Conservation (phyloP, 768 basidiomycete genomes). For the Agrocybe pediades region DNA sequence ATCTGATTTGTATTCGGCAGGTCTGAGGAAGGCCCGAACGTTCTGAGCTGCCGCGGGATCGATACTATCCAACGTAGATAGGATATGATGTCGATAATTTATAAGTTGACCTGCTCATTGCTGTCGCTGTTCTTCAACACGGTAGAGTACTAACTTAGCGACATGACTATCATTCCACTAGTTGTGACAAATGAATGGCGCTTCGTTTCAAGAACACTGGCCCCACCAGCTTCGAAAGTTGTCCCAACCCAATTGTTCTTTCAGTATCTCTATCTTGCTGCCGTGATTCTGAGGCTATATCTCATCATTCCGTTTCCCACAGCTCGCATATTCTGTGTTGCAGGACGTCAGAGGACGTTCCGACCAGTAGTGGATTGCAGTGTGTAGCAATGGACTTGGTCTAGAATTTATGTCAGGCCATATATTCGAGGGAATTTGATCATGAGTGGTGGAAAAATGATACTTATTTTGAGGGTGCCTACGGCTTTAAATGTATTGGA, state of each 20-base stretch:
- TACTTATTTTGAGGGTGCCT: background rate
- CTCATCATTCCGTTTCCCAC: no score
- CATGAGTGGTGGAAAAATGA: background rate
- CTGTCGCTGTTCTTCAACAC: no score
- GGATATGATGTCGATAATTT: background rate
- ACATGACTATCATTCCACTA: background rate
- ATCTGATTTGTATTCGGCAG: no score
- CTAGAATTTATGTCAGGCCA: background rate
- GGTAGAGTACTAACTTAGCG: no score
- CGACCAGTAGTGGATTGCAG: background rate
- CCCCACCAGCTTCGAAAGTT: background rate
- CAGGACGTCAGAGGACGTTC: background rate
- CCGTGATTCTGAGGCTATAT: background rate
- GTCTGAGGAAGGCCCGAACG: no score
- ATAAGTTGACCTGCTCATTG: background rate
- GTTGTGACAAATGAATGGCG: background rate
- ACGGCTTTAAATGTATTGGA: no score
- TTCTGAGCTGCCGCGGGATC: no score
- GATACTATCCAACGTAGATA: no score
- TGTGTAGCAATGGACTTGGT: background rate
- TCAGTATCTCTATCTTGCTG: background rate
- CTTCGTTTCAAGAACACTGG: no score
- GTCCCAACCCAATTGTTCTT: background rate
- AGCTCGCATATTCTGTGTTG: background rate
- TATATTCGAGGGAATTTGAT: background rate